Base-by-base conservation (phyloP, 495 filamentous ascomycete species). In the Choiromyces venosus region DNA sequence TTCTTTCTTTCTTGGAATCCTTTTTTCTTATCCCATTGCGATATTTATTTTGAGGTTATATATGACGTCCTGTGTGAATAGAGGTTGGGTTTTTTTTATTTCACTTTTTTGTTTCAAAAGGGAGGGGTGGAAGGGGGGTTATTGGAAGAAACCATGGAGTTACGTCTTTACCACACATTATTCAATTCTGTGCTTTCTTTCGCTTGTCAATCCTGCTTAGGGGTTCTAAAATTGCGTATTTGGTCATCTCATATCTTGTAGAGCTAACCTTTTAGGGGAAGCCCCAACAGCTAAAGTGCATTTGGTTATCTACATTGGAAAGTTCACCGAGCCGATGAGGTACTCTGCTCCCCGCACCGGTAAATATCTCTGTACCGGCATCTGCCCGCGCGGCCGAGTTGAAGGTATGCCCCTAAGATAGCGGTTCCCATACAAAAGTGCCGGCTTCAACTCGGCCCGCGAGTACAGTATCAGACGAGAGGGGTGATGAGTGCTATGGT, bases 51-150 rank as follows among this genome's bases (percentile, higher is more conserved):
- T 61, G 9, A 16, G 52, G 25, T 29, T 29, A 61, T 61, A 29
- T 29, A 61, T 61, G 25, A 61, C 52, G 52, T 29, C 25, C 52
- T 29, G 71, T 68, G 71, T 72, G 71, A 68, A 72, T 72, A 72
- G 71, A 61, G 71, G 37, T 67, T 67, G 29, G 39, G 33, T 46
- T 61, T 66, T 40, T 68, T 67, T 37, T 14, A n/a, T 42, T 36
- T 19, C 19, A 18, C 16, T 61, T 56, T 65, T 35, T 40, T 72
- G 70, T 19, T 37, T 72, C 52, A 66, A 42, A 39, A 40, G 40
- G 65, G 67, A 46, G 42, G 38, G 37, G 42, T 52, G 44, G 39
- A 46, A 5, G 33, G 44, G 29, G 16, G 21, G 56, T 67, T 65
- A n/a, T 37, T 25, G 46, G 36, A 25, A 29, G 52, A 61, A 61